Conservation (phyloP, 352 stramenopile genomes). For the Nothophytophthora sp. region DNA sequence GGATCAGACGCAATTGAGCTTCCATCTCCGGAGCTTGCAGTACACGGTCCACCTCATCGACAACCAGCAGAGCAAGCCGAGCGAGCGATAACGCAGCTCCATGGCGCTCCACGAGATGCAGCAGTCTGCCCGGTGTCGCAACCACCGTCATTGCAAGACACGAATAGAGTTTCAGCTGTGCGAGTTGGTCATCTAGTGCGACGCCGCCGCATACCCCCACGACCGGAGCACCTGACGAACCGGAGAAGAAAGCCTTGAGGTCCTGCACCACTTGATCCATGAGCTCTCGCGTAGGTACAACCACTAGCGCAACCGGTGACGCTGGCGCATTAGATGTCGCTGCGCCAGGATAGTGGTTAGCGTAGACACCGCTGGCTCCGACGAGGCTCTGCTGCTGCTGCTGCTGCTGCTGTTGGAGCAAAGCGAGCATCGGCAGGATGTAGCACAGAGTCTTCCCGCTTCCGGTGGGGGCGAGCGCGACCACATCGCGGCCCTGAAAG, state of each 20-base stretch:
- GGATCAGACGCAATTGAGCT: slow-evolving; percentile 93
- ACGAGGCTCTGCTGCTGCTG: slow-evolving; percentile 32
- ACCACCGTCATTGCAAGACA: slow-evolving; percentile 31
- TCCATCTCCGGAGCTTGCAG: slow-evolving; percentile 91
- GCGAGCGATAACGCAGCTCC: slow-evolving; percentile 23
- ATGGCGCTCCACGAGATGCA: slow-evolving; percentile 46
- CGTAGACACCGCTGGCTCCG: too few relatives aligned
- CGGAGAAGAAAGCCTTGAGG: slow-evolving; percentile 41
- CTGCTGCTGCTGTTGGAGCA: slow-evolving; percentile 28
- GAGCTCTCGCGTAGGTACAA: slow-evolving; percentile 97
- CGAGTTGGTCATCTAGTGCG: slow-evolving; percentile 32
- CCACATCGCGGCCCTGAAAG: slow-evolving; percentile 87
- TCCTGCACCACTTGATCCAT: slow-evolving; percentile 93
- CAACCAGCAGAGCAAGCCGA: slow-evolving; percentile 55
- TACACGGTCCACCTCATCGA: slow-evolving; percentile 98
- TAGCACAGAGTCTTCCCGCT: slow-evolving; percentile 97
- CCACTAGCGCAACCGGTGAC: slow-evolving; percentile 71
- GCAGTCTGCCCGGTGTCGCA: slow-evolving; percentile 56
- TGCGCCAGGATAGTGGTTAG: slow-evolving; percentile 48
- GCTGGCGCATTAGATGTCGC: slow-evolving; percentile 8
- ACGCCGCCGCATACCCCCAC: slow-evolving; percentile 56
- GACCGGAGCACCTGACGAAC: slow-evolving; percentile 8
- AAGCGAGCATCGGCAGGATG: slow-evolving; percentile 87
- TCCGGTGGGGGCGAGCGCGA: slow-evolving; percentile 94
- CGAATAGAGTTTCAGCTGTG: slow-evolving; percentile 30